These are phyloP conservation scores for Metschnikowia matae DNA, from an alignment of 805 yeast species.

Conservation along the genomic window DNA sequence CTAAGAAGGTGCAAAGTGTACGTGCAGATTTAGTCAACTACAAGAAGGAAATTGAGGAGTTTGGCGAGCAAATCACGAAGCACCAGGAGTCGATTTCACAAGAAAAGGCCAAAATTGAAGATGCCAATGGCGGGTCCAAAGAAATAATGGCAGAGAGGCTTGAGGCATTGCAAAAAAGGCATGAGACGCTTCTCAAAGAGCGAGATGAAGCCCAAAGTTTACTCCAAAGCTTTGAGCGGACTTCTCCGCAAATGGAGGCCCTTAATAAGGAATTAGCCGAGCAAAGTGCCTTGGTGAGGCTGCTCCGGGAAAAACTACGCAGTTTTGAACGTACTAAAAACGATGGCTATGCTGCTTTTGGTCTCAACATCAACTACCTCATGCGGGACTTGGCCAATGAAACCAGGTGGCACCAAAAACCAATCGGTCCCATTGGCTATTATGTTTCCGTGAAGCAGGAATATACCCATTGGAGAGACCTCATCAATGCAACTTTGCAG, in stretches of 20 bases:
- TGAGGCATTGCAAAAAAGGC: constrained; percentile 9
- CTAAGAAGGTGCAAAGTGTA: constrained; percentile 8
- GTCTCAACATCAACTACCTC: constrained; percentile 39
- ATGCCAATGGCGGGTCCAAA: constrained; percentile 42
- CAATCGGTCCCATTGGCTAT: constrained; percentile 80
- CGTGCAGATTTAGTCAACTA: constrained; percentile 13
- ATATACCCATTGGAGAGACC: constrained; percentile 51
- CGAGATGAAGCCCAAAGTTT: constrained; percentile 10
- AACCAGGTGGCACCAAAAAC: constrained; percentile 39
- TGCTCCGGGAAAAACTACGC: constrained; percentile 7
- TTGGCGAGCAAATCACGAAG: constrained; percentile 8
- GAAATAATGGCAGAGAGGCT: constrained; percentile 26
- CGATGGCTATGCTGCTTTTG: constrained; percentile 49
- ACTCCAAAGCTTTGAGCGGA: constrained; percentile 2
- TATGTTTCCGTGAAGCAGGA: constrained; percentile 53
- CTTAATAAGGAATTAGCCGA: constrained; percentile 12
- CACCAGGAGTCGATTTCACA: constrained; percentile 21
- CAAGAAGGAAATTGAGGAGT: constrained; percentile 20
- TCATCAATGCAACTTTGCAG: constrained; percentile 55
- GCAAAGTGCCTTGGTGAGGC: neutral
- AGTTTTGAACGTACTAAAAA: constrained; percentile 14
- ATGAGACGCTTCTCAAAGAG: constrained; percentile 4
- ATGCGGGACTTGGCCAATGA: constrained; percentile 33
- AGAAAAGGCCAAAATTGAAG: constrained; percentile 39
- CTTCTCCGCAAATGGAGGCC: constrained; percentile 10